A percentile compares a stretch with the other conserved stretches of the same genome.
Conservation (phyloP, 164 flowering plant genomes). For the Dillenia suffruticosa region DNA sequence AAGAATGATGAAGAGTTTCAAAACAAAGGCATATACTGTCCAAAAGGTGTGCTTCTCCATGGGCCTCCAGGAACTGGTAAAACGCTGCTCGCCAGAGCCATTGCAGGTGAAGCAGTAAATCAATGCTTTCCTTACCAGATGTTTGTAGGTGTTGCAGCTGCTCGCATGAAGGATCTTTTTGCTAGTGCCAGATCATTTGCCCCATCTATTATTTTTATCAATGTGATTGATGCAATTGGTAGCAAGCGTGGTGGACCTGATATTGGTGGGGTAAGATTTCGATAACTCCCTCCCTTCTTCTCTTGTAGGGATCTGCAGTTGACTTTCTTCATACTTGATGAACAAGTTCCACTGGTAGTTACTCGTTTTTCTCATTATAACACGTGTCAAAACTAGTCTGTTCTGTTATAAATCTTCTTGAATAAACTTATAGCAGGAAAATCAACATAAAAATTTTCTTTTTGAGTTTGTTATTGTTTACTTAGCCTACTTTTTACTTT, state of each 20-base stretch:
- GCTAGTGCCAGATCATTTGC: slow-evolving; percentile 86
- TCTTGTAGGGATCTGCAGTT: not conserved
- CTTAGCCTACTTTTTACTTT: not conserved
- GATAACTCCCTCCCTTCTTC: not conserved
- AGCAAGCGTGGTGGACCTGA: slow-evolving; percentile 99
- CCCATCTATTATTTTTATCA: slow-evolving; percentile 93
- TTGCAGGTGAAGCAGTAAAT: slow-evolving; percentile 82
- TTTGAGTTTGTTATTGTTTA: not conserved
- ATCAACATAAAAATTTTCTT: too few species aligned
- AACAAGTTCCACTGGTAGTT: not conserved
- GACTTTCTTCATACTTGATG: not conserved
- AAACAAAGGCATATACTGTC: slow-evolving; percentile 89
- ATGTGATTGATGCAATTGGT: slow-evolving; percentile 99
- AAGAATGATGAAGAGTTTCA: slow-evolving; percentile 90
- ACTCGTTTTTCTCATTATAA: too few species aligned
- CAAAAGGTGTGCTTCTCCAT: slow-evolving; percentile 96
- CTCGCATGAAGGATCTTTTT: slow-evolving; percentile 97
- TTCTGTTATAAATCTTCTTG: too few species aligned
- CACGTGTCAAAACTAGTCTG: too few species aligned
- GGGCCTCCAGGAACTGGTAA: slow-evolving; percentile 99
- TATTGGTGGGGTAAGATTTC: slow-evolving; percentile 84
- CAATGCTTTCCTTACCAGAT: slow-evolving; percentile 42
- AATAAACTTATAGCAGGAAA: too few species aligned
- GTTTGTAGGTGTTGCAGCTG: slow-evolving; percentile 98
- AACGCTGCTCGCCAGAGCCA: slow-evolving; percentile 93